Percentiles rank a stretch among this genome's conserved stretches.
phyloP scores from a whole-genome alignment of 208 protist genomes.

The Strigomonas oncopelti region DNA sequence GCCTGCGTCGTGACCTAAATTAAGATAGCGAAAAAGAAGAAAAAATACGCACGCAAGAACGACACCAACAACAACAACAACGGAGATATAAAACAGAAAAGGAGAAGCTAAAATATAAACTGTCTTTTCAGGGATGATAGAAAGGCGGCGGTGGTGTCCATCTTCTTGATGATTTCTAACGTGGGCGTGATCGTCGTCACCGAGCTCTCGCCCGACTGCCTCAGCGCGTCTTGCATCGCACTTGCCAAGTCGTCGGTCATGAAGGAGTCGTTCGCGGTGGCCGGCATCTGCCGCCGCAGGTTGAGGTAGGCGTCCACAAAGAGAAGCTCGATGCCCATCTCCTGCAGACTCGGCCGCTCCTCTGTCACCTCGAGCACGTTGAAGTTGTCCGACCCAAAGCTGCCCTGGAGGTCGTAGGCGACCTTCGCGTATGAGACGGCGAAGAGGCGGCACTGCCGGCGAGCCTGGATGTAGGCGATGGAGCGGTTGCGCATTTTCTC shows the following conservation, averaged over 20 bases:
- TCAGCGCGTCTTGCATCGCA: not conserved
- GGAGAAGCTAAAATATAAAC: constrained; percentile 10
- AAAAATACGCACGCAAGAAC: not conserved
- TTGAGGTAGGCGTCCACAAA: constrained; percentile 27
- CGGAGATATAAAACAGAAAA: constrained; percentile 1
- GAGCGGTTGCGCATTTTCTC: not conserved
- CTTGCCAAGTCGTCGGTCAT: constrained; percentile 5
- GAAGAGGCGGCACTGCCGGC: constrained; percentile 16
- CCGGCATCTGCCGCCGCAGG: not conserved
- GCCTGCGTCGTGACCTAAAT: too few relatives aligned
- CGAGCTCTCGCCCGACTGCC: not conserved
- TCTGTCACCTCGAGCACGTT: constrained; percentile 3
- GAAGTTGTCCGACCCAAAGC: constrained; percentile 20
- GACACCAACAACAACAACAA: not conserved
- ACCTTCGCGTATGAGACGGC: constrained; percentile 23
- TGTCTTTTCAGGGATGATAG: constrained; percentile 4
- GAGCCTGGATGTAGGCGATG: constrained; percentile 1
- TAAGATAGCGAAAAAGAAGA: not conserved
- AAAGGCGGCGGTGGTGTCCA: constrained; percentile 8
- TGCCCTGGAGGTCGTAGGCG: constrained; percentile 36
- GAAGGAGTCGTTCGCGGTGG: constrained; percentile 10
- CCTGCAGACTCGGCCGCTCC: constrained; percentile 22
- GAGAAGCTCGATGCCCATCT: constrained; percentile 25
- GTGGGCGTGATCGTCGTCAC: not conserved
- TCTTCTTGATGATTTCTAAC: not conserved